Evolutionary conservation across 2,329 filamentous ascomycete species (phyloP).

Genomic region (Fusarium kyushuense): DNA sequence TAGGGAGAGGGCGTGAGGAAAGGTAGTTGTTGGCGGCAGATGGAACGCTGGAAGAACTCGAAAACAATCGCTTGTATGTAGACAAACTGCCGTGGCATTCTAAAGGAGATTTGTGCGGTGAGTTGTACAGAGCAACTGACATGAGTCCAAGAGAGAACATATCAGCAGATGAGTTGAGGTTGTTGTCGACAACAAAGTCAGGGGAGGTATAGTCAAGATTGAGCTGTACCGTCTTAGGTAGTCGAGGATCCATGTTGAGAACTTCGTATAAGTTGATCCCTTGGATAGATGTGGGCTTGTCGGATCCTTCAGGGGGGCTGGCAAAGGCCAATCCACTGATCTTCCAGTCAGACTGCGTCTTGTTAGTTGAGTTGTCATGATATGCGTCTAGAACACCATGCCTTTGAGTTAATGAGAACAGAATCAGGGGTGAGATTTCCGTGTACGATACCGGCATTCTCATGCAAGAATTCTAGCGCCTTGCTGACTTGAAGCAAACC

Average conservation of each 20-base stretch:
- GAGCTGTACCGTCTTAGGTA: slow-evolving; percentile 86
- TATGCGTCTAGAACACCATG: slow-evolving; percentile 50
- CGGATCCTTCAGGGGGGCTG: slow-evolving; percentile 81
- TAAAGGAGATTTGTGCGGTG: slow-evolving; percentile 89
- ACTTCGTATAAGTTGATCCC: slow-evolving; percentile 86
- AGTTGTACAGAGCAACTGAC: slow-evolving; percentile 91
- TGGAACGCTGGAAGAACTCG: slow-evolving; percentile 81
- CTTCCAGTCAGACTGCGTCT: slow-evolving; percentile 89
- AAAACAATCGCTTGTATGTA: slow-evolving; percentile 86
- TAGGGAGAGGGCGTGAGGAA: slow-evolving; percentile 81
- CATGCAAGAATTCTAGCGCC: slow-evolving; percentile 93
- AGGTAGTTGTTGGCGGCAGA: slow-evolving; percentile 86
- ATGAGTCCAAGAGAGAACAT: slow-evolving; percentile 94
- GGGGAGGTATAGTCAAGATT: slow-evolving; percentile 94
- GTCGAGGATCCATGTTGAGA: slow-evolving; percentile 84
- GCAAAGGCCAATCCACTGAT: slow-evolving; percentile 94
- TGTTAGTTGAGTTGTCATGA: slow-evolving; percentile 46
- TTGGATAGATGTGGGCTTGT: slow-evolving; percentile 78
- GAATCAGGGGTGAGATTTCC: slow-evolving; percentile 95
- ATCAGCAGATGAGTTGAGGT: slow-evolving; percentile 84
- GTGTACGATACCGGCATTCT: slow-evolving; percentile 93
- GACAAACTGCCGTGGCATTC: slow-evolving; percentile 84
- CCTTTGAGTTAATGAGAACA: slow-evolving; percentile 93
- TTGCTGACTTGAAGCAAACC: slow-evolving; percentile 93
- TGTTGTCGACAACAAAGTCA: slow-evolving; percentile 93